Evolutionary conservation across 441 rosid genomes (phyloP).

Genomic region (Erodium trifolium): DNA sequence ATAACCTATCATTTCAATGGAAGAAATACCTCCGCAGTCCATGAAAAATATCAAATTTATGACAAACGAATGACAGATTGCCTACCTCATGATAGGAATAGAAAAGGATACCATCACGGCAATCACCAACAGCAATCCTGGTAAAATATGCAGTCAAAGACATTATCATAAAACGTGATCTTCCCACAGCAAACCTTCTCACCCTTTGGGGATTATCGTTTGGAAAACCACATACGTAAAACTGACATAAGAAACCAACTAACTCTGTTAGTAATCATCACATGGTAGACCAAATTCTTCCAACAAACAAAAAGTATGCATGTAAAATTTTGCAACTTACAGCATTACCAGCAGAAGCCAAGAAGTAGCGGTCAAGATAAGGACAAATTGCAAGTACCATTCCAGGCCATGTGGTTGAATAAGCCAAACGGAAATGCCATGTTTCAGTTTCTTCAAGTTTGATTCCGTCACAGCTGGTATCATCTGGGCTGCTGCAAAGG

Average conservation of each 20-base stretch:
- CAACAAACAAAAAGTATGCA: constrained; percentile 20
- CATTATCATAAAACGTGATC: constrained; percentile 84
- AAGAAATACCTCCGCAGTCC: constrained; percentile 1
- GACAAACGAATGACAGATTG: constrained; percentile 10
- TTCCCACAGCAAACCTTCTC: constrained; percentile 63
- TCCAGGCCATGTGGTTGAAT: constrained; percentile 53
- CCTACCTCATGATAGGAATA: constrained; percentile 83
- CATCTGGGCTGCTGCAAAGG: constrained; percentile 81
- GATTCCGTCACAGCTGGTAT: constrained; percentile 67
- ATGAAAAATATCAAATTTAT: background rate
- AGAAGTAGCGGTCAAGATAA: constrained; percentile 77
- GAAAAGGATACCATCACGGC: constrained; percentile 95
- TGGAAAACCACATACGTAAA: constrained; percentile 74
- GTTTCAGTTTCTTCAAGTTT: constrained; percentile 76
- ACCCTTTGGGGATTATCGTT: constrained; percentile 65
- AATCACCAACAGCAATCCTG: constrained; percentile 94
- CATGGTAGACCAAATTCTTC: constrained; percentile 9
- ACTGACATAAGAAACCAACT: constrained; percentile 41
- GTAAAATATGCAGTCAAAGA: constrained; percentile 65
- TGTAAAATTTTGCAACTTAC: constrained; percentile 44
- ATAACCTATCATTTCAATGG: background rate
- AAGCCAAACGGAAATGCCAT: constrained; percentile 70
- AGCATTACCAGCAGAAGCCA: constrained; percentile 94
- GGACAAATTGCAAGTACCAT: constrained; percentile 93
- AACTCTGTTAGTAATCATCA: constrained; percentile 17